These are phyloP conservation scores for Penicillium expansum DNA, from an alignment of 2,329 filamentous ascomycete species.

Conservation along the genomic window DNA sequence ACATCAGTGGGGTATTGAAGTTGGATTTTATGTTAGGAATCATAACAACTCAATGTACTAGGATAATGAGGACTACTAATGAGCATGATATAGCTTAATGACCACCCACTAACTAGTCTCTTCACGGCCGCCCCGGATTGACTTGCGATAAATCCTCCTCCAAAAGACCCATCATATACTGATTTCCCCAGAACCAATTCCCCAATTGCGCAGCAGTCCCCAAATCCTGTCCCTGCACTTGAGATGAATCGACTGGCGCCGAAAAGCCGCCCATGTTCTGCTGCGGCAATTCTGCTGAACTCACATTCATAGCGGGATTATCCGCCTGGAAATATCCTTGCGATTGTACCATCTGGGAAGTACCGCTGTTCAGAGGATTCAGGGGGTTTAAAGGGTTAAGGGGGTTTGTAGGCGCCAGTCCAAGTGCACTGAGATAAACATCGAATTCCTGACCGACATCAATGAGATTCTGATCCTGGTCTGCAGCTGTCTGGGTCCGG, in stretches of 20 bases:
- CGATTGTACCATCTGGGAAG: background rate
- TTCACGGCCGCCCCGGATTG: constrained; percentile 14
- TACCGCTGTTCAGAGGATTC: background rate
- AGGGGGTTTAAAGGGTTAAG: background rate
- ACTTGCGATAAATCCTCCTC: constrained; percentile 56
- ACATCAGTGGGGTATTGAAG: background rate
- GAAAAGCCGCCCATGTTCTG: constrained; percentile 1
- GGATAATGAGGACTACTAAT: background rate
- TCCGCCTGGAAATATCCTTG: constrained; percentile 11
- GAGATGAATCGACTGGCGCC: constrained; percentile 7
- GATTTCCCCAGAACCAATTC: constrained; percentile 66
- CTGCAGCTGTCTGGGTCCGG: constrained; percentile 50
- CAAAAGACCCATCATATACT: constrained; percentile 63
- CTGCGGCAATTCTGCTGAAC: background rate
- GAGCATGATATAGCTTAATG: background rate
- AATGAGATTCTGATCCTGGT: constrained; percentile 48
- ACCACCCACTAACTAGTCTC: background rate
- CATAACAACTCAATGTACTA: background rate
- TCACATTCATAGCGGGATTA: constrained; percentile 3
- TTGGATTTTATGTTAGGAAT: background rate
- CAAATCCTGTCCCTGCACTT: constrained; percentile 12
- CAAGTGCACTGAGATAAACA: constrained; percentile 62
- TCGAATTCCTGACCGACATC: constrained; percentile 61
- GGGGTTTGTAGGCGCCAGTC: constrained; percentile 49
- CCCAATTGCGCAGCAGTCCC: constrained; percentile 46